Evolutionary conservation across 2,329 filamentous ascomycete species (phyloP), one percentile per base, ranked within the genome.

Genomic region (Calonectria hongkongensis): DNA sequence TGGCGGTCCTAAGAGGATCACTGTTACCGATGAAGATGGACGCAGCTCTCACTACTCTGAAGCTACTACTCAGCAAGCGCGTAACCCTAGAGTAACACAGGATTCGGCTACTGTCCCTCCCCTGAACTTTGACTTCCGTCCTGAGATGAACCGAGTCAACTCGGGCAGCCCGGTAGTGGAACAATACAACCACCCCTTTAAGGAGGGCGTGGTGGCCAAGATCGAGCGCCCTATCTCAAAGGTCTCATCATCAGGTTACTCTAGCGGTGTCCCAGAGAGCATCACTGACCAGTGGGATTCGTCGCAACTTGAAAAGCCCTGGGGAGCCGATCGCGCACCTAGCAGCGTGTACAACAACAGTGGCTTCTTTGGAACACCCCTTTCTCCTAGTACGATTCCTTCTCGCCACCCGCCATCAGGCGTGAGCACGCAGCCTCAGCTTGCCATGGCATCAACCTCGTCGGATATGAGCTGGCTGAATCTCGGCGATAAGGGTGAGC

Each of bases 381-480:
- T 88, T 12, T 83, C 83, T 12, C 82, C 84, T 15, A 84, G 84
- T 68, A 74, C 80, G 2, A 81, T 74, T 27, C 74, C 84, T 21
- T 76, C 78, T 15, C 77, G 81, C 39, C 78, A 82, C n/a, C 78
- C 82, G 21, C 78, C 81, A 47, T 79, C 81, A 8, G 84, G 83
- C 51, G 81, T 88, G 70, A 89, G 86, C 80, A 84, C 82, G 65
- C 88, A 89, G 75, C 88, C 88, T 21, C 89, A 89, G 77, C 84
- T 90, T 36, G 83, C 85, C 27, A 87, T 85, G 83, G 86, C 89
- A 60, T 82, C 87, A 30, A 86, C 85, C 8, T 88, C 89, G 15
- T 89, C 88, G 64, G 94, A 95, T 82, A 94, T 95, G 92, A 94
- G 93, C 84, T 96, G 94, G 94, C 84, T 96, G 75, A 95, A 95